Conservation (phyloP, 2,329 filamentous ascomycete species). For the Polytolypa hystricis region DNA sequence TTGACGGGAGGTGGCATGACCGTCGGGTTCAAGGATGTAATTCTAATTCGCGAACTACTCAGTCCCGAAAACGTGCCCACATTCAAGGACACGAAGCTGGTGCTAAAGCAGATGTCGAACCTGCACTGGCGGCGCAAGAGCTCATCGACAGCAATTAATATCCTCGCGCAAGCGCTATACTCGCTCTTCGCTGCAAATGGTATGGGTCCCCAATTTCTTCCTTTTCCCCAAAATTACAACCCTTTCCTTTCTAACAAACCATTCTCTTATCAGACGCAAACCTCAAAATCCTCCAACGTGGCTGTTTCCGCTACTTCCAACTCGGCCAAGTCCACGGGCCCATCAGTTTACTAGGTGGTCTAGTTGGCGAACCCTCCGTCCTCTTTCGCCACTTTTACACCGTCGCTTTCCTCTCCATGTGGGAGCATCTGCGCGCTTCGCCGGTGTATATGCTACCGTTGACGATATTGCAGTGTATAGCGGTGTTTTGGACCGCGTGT, state of each 20-base stretch:
- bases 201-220: conserved; percentile 17
- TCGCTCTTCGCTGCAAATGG: conserved; percentile 75
- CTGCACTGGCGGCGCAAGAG: conserved; percentile 86
- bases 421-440: conserved; percentile 48
- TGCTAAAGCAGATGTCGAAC: conserved; percentile 56
- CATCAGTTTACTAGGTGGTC: conserved; percentile 66
- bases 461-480: conserved; percentile 51
- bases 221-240: neutral
- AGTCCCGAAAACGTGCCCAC: conserved; percentile 56
- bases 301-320: conserved; percentile 90
- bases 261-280: conserved; percentile 42
- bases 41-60: conserved; percentile 64
- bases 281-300: conserved; percentile 68
- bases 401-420: conserved; percentile 81
- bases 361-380: conserved; percentile 64
- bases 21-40: conserved; percentile 85
- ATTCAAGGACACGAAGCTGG: conserved; percentile 54
- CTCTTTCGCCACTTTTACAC: conserved; percentile 91
- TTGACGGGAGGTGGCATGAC: conserved; percentile 97
- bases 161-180: conserved; percentile 92
- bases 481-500: conserved; percentile 70
- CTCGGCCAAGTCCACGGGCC: conserved; percentile 64
- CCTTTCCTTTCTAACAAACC: conserved; percentile 7
- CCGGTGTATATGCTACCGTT: conserved; percentile 50
- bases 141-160: conserved; percentile 83